Percentiles rank a stretch among this genome's conserved stretches.
phyloP scores from a whole-genome alignment of 305 asterid species.

The Solanum hybrid region DNA sequence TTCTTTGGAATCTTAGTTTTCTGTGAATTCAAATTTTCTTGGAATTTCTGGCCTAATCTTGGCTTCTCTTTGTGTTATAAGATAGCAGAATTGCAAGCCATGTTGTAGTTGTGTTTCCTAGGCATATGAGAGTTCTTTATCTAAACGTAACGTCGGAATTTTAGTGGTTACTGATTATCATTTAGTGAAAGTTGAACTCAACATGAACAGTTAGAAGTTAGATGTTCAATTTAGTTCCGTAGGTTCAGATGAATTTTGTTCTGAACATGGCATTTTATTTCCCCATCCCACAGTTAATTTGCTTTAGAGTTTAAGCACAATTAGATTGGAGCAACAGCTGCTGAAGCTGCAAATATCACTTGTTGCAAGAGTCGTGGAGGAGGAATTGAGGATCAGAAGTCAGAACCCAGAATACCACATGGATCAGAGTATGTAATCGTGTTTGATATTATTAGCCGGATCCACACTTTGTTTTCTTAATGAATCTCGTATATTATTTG shows the following conservation, averaged over 20 bases:
- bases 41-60: too few relatives aligned
- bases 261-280: background rate
- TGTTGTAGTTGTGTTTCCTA: background rate
- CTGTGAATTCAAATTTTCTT: too few relatives aligned
- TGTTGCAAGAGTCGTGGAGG: background rate
- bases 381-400: background rate
- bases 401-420: background rate
- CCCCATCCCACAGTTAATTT: background rate
- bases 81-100: background rate
- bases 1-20: too few relatives aligned
- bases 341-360: constrained; percentile 1
- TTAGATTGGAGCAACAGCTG: background rate
- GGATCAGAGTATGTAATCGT: constrained; percentile 1
- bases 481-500: background rate
- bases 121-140: background rate
- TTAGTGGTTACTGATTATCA: background rate
- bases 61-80: background rate
- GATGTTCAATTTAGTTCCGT: background rate
- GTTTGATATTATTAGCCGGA: background rate
- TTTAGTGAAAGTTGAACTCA: background rate
- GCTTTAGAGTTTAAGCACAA: background rate
- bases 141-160: background rate
- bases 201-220: background rate
- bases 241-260: constrained; percentile 1
- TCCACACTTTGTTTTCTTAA: background rate